Conservation (phyloP, 2,329 filamentous ascomycete species). For the Tolypocladium inflatum region DNA sequence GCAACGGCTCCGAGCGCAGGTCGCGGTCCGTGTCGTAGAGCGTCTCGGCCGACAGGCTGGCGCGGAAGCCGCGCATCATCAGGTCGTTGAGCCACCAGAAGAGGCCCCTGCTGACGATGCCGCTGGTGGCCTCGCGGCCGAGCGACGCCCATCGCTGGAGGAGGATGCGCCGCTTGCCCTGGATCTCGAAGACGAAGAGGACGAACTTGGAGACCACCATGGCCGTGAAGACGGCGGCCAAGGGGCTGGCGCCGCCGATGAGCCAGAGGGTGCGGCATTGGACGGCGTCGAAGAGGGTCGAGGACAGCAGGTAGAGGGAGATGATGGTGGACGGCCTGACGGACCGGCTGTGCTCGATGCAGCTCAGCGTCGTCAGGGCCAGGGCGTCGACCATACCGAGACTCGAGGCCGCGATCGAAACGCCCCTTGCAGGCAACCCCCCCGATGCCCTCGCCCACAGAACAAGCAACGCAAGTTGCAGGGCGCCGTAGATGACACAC, state of each 20-base stretch:
- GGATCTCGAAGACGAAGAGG: not conserved
- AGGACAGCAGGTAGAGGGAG: constrained; percentile 24
- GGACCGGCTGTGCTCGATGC: constrained; percentile 20
- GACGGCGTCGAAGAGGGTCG: constrained; percentile 23
- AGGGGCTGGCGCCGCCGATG: constrained; percentile 6
- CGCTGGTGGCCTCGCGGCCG: constrained; percentile 19
- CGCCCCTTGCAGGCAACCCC: not conserved
- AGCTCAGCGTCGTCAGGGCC: constrained; percentile 15
- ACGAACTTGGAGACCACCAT: constrained; percentile 18
- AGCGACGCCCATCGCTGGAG: constrained; percentile 14
- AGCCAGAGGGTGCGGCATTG: constrained; percentile 13
- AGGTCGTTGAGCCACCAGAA: constrained; percentile 14
- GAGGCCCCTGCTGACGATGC: constrained; percentile 8
- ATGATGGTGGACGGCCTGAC: constrained; percentile 28
- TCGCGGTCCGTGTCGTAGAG: not conserved
- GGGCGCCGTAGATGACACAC: not conserved
- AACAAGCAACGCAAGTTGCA: not conserved
- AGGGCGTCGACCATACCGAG: constrained; percentile 18
- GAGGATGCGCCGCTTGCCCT: not conserved
- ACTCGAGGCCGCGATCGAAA: constrained; percentile 5
- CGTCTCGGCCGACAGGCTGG: not conserved
- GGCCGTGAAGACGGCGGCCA: constrained; percentile 16
- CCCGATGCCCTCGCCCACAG: not conserved
- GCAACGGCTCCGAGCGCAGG: not conserved
- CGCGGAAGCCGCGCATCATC: not conserved